These are phyloP conservation scores for Myxozyma mucilagina DNA, from an alignment of 805 yeast genomes.

Conservation along the genomic window DNA sequence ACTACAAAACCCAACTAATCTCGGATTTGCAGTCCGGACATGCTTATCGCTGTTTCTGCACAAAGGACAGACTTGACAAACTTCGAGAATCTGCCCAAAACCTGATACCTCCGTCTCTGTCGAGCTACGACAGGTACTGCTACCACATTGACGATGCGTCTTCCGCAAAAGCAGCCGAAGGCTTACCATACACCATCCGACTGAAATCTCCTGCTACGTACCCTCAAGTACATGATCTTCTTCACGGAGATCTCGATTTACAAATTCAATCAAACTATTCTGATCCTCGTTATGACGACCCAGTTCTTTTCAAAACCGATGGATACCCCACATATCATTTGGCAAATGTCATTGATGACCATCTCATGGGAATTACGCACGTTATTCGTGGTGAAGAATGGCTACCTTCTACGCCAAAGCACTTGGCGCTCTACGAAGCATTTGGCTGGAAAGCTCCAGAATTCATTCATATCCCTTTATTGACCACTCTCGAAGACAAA, in stretches of 20 bases:
- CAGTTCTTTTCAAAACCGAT: constrained; percentile 87
- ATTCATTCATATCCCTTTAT: constrained; percentile 85
- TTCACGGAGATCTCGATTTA: constrained; percentile 74
- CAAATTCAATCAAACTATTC: constrained; percentile 74
- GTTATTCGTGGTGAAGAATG: constrained; percentile 98
- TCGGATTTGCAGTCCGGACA: constrained; percentile 46
- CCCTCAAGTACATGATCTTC: constrained; percentile 65
- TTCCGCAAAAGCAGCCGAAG: constrained; percentile 34
- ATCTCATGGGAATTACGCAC: constrained; percentile 87
- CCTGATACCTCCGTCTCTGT: constrained; percentile 85
- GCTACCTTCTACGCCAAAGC: constrained; percentile 95
- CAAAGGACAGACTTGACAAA: constrained; percentile 69
- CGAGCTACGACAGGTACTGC: constrained; percentile 87
- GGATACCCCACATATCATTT: constrained; percentile 95
- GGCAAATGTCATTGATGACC: constrained; percentile 95
- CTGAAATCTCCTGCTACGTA: constrained; percentile 74
- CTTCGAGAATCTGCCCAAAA: constrained; percentile 72
- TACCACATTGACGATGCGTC: constrained; percentile 45
- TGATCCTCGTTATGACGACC: constrained; percentile 85
- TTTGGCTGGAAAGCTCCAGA: constrained; percentile 83
- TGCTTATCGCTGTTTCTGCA: constrained; percentile 87
- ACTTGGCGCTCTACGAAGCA: constrained; percentile 79
- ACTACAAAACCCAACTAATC: not conserved
- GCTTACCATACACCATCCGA: constrained; percentile 58
- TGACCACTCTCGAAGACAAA: constrained; percentile 53